Conservation (phyloP, 805 yeast species). For the Candida pseudofarinosa region DNA sequence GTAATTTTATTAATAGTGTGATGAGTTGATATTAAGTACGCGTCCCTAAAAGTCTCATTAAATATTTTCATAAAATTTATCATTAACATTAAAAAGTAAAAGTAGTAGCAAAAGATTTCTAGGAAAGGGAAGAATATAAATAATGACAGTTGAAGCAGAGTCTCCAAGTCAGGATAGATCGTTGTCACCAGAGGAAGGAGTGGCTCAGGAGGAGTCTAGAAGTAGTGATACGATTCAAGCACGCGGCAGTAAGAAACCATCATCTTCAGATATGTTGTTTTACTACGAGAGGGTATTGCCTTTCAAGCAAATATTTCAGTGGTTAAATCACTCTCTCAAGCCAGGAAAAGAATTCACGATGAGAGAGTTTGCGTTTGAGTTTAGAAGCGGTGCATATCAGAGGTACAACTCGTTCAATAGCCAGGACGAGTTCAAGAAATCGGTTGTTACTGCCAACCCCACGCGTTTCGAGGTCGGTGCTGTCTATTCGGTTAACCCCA, state of each 20-base stretch:
- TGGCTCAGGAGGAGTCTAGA: background rate
- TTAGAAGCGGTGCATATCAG: slow-evolving; percentile 81
- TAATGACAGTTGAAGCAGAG: background rate
- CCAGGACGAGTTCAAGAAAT: slow-evolving; percentile 70
- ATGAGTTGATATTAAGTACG: background rate
- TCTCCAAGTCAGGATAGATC: background rate
- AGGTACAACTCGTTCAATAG: slow-evolving; percentile 76
- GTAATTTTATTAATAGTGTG: background rate
- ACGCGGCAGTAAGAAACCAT: slow-evolving; percentile 20
- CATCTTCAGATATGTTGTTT: slow-evolving; percentile 63
- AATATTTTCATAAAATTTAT: too few species aligned
- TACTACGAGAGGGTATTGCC: slow-evolving; percentile 74
- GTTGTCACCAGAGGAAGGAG: background rate
- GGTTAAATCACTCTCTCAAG: slow-evolving; percentile 84
- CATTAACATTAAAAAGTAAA: background rate
- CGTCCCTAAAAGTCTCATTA: background rate
- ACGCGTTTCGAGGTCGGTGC: slow-evolving; percentile 95
- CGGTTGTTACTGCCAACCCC: slow-evolving; percentile 72
- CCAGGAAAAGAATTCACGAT: slow-evolving; percentile 74
- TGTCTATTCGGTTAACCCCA: slow-evolving; percentile 82
- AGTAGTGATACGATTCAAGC: background rate
- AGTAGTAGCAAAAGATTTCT: background rate
- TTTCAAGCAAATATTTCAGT: slow-evolving; percentile 71
- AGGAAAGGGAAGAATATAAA: background rate
- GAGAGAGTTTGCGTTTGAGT: slow-evolving; percentile 92